Evolutionary conservation across 176 grass and related monocot species (phyloP).

Genomic region (Urochloa ruziziensis): DNA sequence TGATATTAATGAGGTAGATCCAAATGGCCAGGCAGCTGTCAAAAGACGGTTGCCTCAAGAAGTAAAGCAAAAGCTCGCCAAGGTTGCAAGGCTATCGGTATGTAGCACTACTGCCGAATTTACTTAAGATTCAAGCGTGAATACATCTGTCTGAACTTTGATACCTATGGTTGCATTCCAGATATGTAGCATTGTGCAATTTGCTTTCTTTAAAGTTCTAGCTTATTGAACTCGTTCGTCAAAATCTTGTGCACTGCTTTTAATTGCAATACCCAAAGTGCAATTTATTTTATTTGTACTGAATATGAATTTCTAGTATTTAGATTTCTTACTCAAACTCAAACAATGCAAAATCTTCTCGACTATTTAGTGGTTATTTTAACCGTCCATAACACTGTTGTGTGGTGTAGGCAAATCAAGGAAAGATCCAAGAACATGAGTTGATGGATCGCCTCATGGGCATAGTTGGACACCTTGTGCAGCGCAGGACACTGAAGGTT

Average conservation of each 20-base stretch:
- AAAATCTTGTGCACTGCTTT: background rate
- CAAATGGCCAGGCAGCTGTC: constrained; percentile 60
- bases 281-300: constrained; percentile 3
- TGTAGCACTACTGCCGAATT: constrained; percentile 32
- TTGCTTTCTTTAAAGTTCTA: constrained; percentile 9
- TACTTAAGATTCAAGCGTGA: constrained; percentile 3
- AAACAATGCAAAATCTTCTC: background rate
- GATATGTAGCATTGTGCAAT: background rate
- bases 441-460: constrained; percentile 89
- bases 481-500: constrained; percentile 92
- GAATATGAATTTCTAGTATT: background rate
- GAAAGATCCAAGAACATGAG: constrained; percentile 80
- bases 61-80: constrained; percentile 93
- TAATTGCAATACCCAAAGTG: background rate
- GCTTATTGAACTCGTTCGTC: background rate
- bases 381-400: constrained; percentile 19
- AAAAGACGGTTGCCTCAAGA: constrained; percentile 91
- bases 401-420: constrained; percentile 71
- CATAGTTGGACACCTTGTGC: constrained; percentile 95
- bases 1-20: constrained; percentile 78
- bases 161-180: background rate
- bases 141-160: background rate
- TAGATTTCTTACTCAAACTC: background rate
- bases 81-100: constrained; percentile 99
- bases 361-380: background rate